Percentiles rank a stretch among this genome's conserved stretches.
Conservation (phyloP, 345 rosid genomes). For the Sonneratia caseolaris region DNA sequence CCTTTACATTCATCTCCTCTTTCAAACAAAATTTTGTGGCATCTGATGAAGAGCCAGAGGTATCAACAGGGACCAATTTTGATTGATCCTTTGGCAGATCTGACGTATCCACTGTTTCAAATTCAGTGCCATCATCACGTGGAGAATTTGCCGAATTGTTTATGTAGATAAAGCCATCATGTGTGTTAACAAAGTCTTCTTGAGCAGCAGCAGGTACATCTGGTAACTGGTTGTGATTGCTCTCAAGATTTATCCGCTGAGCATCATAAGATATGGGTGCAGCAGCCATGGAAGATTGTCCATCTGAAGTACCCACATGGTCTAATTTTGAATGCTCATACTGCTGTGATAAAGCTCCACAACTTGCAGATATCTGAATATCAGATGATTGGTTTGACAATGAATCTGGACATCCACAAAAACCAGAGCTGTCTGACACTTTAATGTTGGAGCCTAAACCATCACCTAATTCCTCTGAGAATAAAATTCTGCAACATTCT, state of each 20-base stretch:
- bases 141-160: conserved; percentile 36
- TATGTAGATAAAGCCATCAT: conserved; percentile 39
- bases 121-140: conserved; percentile 22
- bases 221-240: conserved; percentile 33
- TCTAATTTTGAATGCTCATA: conserved; percentile 37
- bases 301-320: conserved; percentile 31
- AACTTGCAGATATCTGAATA: conserved; percentile 30
- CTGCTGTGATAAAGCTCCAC: conserved; percentile 26
- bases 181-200: conserved; percentile 28
- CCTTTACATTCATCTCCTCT: conserved; percentile 22
- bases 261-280: conserved; percentile 28
- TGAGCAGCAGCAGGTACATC: conserved; percentile 31
- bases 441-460: conserved; percentile 31
- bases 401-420: conserved; percentile 28
- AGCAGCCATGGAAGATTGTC: conserved; percentile 27
- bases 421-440: conserved; percentile 26
- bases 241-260: conserved; percentile 18
- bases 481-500: conserved; percentile 75
- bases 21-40: conserved; percentile 25
- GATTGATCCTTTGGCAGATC: conserved; percentile 41
- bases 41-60: conserved; percentile 39
- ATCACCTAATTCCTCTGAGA: conserved; percentile 45
- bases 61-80: conserved; percentile 55
- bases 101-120: conserved; percentile 36
- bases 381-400: conserved; percentile 28